Evolutionary conservation across 441 rosid species (phyloP), one percentile per base, ranked within the genome.

Genomic region (Pelargonium myrrhifolium): DNA sequence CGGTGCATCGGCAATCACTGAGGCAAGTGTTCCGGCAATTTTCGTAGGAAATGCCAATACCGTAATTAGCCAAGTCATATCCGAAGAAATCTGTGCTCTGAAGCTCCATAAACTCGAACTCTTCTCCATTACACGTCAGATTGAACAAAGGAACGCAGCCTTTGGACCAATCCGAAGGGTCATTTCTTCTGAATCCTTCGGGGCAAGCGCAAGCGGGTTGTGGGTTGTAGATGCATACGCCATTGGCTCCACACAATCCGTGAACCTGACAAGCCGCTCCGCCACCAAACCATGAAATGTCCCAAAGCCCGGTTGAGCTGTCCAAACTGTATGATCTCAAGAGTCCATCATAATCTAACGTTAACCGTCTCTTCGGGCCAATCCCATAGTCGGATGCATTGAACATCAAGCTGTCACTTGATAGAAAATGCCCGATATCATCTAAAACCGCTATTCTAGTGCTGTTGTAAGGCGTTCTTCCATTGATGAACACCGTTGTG

Each of bases 141-240:
- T 76, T 65, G 60, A 73, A 72, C 43, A 4, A 14, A 22, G 77
- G 74, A 9, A 65, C 64, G 69, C 80, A 76, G 3, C 80, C 76
- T 28, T 69, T 63, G 17, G 74, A 69, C 79, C 79, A 76, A 47
- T 76, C 76, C 10, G 73, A 65, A 69, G 65, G 71, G 64, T 76
- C 65, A 9, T 40, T 72, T 40, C 67, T 62, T n/a, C 47, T 37
- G 55, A 72, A 76, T 53, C 79, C 74, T 4, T 4, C 4, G 20
- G 76, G 74, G 62, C 74, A 76, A 14, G 47, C 55, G 65, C 79
- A 72, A 45, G 62, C 66, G 9, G 10, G 39, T 21, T 26, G 43
- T 0, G 74, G 73, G 17, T 49, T 31, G 26, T 72, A 64, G 24
- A 15, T 24, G 58, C 79, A 72, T 14, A 72, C 47, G 3, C 67